Evolutionary conservation across 352 stramenopile genomes (phyloP).

Genomic region (Poterioochromonas sp.): DNA sequence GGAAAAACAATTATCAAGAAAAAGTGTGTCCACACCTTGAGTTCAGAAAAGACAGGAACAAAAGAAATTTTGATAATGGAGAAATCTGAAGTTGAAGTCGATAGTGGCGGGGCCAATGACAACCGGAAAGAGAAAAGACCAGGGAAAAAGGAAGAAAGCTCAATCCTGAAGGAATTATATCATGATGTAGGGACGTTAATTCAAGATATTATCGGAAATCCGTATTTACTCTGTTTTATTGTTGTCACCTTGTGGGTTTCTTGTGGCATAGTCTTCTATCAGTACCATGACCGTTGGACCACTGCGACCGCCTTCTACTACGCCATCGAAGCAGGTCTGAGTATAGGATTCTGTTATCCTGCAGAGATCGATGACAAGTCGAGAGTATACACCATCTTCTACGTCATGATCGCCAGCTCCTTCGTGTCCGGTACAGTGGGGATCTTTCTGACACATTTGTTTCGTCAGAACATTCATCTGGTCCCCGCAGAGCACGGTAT

Average conservation of each 20-base stretch:
- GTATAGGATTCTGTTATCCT: slow-evolving; percentile 23
- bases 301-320: slow-evolving; percentile 8
- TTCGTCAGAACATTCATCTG: background rate
- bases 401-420: background rate
- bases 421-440: slow-evolving; percentile 1
- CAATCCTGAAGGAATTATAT: too few relatives aligned
- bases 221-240: background rate
- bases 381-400: slow-evolving; percentile 8
- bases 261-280: slow-evolving; percentile 19
- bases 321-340: slow-evolving; percentile 3
- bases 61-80: too few relatives aligned
- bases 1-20: too few relatives aligned
- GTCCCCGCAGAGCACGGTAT: background rate
- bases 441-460: background rate
- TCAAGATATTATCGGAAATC: slow-evolving; percentile 17
- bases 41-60: too few relatives aligned
- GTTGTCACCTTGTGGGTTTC: background rate
- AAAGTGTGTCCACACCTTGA: too few relatives aligned
- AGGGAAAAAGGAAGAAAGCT: too few relatives aligned
- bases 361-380: slow-evolving; percentile 1
- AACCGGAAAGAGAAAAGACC: too few relatives aligned
- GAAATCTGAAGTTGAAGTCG: too few relatives aligned
- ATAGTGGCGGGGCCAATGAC: too few relatives aligned
- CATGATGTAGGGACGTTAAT: slow-evolving; percentile 12
- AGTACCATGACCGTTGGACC: background rate